Evolutionary conservation across 164 flowering plant genomes (phyloP).

Genomic region (Amborella trichopoda): DNA sequence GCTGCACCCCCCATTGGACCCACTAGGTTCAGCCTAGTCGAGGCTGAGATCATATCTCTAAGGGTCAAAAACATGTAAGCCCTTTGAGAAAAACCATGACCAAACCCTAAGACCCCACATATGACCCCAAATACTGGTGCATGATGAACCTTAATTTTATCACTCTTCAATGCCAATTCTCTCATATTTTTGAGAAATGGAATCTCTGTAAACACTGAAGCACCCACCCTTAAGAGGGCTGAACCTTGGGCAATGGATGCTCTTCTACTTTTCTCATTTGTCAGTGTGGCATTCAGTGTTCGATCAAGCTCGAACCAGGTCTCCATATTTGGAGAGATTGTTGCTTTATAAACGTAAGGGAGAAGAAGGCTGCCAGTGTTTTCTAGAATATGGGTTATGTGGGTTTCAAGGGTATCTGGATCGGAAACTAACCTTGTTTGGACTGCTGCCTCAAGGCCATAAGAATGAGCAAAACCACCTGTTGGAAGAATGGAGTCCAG

Average conservation of each 20-base stretch:
- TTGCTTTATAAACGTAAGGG: constrained; percentile 62
- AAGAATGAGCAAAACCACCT: constrained; percentile 95
- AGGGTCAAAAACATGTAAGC: constrained; percentile 81
- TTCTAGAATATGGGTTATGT: constrained; percentile 48
- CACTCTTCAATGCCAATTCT: constrained; percentile 21
- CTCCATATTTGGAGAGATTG: constrained; percentile 33
- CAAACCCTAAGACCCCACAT: constrained; percentile 69
- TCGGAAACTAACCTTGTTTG: constrained; percentile 39
- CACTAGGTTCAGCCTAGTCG: constrained; percentile 82
- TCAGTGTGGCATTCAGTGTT: constrained; percentile 60
- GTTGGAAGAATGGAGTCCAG: constrained; percentile 90
- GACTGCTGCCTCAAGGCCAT: constrained; percentile 87
- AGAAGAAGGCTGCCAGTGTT: constrained; percentile 85
- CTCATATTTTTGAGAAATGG: constrained; percentile 67
- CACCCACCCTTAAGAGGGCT: constrained; percentile 71
- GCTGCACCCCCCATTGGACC: constrained; percentile 85
- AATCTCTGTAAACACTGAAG: constrained; percentile 56
- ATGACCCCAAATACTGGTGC: constrained; percentile 88
- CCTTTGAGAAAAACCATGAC: constrained; percentile 45
- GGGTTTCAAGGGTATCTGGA: constrained; percentile 44
- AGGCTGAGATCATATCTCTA: constrained; percentile 89
- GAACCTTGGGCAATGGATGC: constrained; percentile 89
- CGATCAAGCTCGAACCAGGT: constrained; percentile 51
- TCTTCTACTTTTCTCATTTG: constrained; percentile 67
- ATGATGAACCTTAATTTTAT: constrained; percentile 53